Conservation (phyloP, 139 green algal genomes). For the Tetraselmis chui region DNA sequence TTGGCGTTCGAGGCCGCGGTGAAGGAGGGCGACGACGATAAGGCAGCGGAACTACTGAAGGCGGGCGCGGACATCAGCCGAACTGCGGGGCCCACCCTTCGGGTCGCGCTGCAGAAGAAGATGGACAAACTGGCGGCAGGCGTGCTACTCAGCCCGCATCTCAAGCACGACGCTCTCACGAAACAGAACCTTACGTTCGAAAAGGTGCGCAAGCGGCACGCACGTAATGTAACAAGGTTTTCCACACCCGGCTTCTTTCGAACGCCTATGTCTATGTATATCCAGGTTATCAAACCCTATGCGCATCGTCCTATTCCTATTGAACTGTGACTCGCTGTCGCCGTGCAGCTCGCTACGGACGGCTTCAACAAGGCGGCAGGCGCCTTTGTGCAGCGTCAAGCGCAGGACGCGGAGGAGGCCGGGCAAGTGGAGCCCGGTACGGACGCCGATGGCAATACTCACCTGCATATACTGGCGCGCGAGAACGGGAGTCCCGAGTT, state of each 20-base stretch:
- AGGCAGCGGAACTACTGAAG: not conserved
- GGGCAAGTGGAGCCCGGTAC: not conserved
- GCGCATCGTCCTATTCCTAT: no score
- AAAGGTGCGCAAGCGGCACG: no score
- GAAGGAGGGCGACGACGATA: not conserved
- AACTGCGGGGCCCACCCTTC: not conserved
- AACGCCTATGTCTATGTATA: no score
- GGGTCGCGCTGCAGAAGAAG: not conserved
- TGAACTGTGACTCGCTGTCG: no score
- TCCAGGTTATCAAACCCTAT: no score
- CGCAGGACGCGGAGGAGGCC: not conserved
- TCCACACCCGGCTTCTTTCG: no score
- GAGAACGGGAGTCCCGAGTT: not conserved
- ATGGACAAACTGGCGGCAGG: not conserved
- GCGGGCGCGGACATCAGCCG: not conserved
- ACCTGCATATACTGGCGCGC: constrained; percentile 26
- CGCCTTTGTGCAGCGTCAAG: not conserved
- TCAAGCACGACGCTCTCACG: not conserved
- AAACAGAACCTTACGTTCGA: not conserved
- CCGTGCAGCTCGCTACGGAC: not conserved
- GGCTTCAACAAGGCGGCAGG: not conserved
- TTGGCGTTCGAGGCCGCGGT: not conserved
- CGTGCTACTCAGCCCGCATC: not conserved
- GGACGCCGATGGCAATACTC: constrained; percentile 31
- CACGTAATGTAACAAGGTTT: no score